These are phyloP conservation scores for Cynanchum wilfordii DNA, from an alignment of 257 asterid species.

Conservation along the genomic window DNA sequence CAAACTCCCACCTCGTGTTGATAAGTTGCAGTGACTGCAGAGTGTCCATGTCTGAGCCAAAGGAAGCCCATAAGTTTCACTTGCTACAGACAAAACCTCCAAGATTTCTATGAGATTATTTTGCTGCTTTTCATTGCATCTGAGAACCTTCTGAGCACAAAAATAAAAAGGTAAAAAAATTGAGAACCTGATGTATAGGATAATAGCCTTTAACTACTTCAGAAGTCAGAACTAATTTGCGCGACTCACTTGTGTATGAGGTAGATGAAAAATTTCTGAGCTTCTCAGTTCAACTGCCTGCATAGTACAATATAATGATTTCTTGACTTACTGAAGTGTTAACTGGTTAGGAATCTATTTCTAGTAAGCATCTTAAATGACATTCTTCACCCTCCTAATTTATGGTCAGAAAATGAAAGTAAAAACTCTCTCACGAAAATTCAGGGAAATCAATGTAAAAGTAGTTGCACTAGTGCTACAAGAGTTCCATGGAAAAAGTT, in stretches of 20 bases:
- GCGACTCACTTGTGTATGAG: not conserved
- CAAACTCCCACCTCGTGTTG: not conserved
- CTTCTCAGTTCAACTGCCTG: not conserved
- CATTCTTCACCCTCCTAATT: no score
- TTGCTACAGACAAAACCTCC: conserved; percentile 16
- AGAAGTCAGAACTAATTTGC: not conserved
- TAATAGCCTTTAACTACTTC: not conserved
- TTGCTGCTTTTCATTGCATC: not conserved
- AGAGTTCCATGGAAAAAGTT: not conserved
- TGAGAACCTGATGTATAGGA: not conserved
- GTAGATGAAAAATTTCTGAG: not conserved
- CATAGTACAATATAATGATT: not conserved
- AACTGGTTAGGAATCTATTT: not conserved
- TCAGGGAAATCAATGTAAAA: no score
- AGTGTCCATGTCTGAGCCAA: conserved; percentile 30
- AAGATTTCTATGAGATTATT: not conserved
- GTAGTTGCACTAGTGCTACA: no score
- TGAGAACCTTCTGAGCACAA: not conserved
- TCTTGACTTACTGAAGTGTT: not conserved
- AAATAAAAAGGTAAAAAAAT: no score
- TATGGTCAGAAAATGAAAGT: no score
- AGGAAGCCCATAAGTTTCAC: conserved; percentile 22
- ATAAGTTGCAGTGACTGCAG: not conserved
- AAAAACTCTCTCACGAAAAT: no score
- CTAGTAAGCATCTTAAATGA: not conserved